Conservation (phyloP, 1,284 basidiomycete species). For the Inonotus obliquus region DNA sequence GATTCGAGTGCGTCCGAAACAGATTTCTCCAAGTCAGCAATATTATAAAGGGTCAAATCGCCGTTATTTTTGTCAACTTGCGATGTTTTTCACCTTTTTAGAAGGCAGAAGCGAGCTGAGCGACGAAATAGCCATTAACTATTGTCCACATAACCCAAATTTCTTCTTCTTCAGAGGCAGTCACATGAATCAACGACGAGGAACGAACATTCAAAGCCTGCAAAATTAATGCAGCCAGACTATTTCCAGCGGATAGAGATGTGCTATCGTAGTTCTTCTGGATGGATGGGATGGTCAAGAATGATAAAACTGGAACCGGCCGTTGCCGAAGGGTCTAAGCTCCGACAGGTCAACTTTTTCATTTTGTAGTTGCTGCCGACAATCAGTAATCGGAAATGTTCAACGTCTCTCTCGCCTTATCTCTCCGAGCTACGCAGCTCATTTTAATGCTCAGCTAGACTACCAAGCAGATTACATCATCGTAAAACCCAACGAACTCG, state of each 20-base stretch:
- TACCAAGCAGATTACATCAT: constrained; percentile 27
- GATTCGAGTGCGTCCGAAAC: constrained; percentile 46
- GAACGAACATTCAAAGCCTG: no score
- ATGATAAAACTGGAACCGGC: no score
- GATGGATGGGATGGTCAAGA: no score
- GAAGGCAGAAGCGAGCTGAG: not conserved
- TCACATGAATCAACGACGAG: no score
- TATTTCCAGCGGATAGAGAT: no score
- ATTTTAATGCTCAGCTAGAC: constrained; percentile 33
- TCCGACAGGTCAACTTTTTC: no score
- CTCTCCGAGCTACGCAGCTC: constrained; percentile 29
- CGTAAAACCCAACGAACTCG: constrained; percentile 34
- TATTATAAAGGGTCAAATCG: not conserved
- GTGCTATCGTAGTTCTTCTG: no score
- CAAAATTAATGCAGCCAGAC: no score
- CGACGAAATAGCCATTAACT: not conserved
- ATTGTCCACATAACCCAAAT: no score
- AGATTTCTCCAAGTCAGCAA: constrained; percentile 41
- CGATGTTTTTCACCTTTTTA: constrained; percentile 9
- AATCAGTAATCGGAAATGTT: not conserved
- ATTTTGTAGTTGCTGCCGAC: no score
- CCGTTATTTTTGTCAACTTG: not conserved
- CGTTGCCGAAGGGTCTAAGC: no score
- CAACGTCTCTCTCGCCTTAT: constrained; percentile 28
- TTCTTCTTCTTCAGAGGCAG: no score